Base-by-base conservation (phyloP, 2,329 filamentous ascomycete genomes). In the Arthroderma uncinatum region DNA sequence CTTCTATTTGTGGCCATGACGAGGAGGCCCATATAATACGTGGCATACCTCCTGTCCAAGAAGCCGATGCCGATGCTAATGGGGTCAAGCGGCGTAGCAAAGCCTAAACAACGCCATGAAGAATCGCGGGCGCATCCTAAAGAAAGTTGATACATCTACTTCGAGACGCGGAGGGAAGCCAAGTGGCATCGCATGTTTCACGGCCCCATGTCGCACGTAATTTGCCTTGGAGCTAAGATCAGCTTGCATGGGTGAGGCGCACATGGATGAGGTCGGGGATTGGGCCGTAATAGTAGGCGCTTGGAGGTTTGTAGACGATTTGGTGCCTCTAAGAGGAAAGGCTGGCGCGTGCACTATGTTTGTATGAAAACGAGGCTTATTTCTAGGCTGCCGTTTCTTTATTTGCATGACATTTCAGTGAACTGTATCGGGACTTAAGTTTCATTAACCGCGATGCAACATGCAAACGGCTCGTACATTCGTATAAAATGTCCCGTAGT, bases 111-210 rank as follows among this genome's bases (percentile, higher is more conserved):
- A 33, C 23, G 44, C 21, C 25, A 50, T 33, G 44, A 30, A 50
- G 44, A 33, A 50, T 33, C 28, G 25, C 5, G 8, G 44, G 44
- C 23, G 9, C 33, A 5, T 34, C 12, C 44, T 8, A 33, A 30
- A 19, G 5, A 30, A 48, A 16, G n/a, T 28, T 30, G 25, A 50
- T 33, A n/a, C 25, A 50, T 50, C 39, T 16, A 42, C n/a, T n/a
- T 42, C 28, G 44, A 50, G 44, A 50, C 44, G 44, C 23, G 44
- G n/a, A 50, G 44, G 4, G 40, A 23, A 19, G 40, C 16, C 44
- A 50, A 50, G n/a, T n/a, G n/a, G 44, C 44, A 33, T 14, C 25
- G 44, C n/a, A 50, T 50, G 44, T 50, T 50, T 50, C 44, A 50
- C 44, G 44, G 23, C 12, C 44, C 25, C 23, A 50, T 50, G 28